A percentile compares a stretch with the other conserved stretches of the same genome.
These are phyloP conservation scores for Ophiostoma tasmaniense DNA, from an alignment of 2,329 filamentous ascomycete genomes.

Conservation along the genomic window DNA sequence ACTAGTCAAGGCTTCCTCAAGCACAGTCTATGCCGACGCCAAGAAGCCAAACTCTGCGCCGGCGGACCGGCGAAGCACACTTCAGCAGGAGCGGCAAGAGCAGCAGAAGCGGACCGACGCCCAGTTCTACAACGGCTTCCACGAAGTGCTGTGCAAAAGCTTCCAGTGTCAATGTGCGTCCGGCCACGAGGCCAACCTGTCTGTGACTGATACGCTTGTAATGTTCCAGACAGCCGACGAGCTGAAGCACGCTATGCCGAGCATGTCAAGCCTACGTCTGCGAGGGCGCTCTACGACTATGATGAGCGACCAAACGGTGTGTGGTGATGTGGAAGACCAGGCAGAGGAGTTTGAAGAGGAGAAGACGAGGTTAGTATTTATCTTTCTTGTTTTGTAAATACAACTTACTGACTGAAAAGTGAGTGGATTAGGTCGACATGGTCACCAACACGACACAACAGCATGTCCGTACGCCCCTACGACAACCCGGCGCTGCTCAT, in stretches of 20 bases:
- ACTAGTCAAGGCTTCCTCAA: conserved; percentile 17
- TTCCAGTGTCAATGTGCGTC: conserved; percentile 17
- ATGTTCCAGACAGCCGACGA: conserved; percentile 16
- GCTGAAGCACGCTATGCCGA: not conserved
- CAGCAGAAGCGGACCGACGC: conserved; percentile 9
- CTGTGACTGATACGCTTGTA: conserved; percentile 18
- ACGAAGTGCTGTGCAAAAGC: conserved; percentile 18
- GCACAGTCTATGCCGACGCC: conserved; percentile 15
- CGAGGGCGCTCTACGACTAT: not conserved
- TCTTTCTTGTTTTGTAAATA: not conserved
- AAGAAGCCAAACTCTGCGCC: not conserved
- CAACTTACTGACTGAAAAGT: not conserved
- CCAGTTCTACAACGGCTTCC: conserved; percentile 17
- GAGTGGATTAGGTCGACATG: conserved; percentile 11
- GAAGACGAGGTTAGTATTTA: not conserved
- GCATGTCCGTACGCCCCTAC: conserved; percentile 12
- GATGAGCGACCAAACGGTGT: not conserved
- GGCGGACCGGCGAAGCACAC: conserved; percentile 5
- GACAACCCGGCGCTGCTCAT: conserved; percentile 11
- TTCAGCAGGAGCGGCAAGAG: not conserved
- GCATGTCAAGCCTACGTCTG: not conserved
- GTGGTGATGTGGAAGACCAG: not conserved
- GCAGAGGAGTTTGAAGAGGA: not conserved
- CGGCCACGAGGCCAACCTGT: conserved; percentile 19
- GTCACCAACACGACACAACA: conserved; percentile 12